Conservation (phyloP, 2,329 filamentous ascomycete genomes). For the Phialemoniopsis sp. region DNA sequence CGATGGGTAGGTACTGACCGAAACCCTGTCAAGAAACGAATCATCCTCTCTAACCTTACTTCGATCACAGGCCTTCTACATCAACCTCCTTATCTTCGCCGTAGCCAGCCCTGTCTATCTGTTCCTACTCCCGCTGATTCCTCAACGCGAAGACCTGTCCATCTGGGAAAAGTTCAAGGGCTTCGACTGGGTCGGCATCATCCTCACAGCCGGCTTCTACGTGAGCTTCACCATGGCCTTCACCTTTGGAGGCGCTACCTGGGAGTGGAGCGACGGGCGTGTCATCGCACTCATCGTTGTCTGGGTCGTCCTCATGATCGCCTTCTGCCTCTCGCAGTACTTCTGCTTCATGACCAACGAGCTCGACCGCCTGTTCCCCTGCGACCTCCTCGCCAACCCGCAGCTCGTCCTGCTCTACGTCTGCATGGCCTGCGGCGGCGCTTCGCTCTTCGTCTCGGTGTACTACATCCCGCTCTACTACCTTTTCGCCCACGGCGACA, state of each 20-base stretch:
- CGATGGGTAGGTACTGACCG: conserved; percentile 23
- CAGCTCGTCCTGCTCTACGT: conserved; percentile 37
- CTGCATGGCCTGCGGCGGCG: conserved; percentile 18
- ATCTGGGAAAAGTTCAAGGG: conserved; percentile 17
- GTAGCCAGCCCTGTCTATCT: conserved; percentile 20
- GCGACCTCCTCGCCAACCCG: conserved; percentile 33
- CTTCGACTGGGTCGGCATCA: conserved; percentile 38
- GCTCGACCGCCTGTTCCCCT: conserved; percentile 36
- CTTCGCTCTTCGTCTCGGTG: conserved; percentile 20
- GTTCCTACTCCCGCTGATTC: conserved; percentile 18
- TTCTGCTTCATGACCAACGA: conserved; percentile 32
- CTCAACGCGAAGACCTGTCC: conserved; percentile 9
- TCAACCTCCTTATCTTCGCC: conserved; percentile 48
- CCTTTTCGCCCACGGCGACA: conserved; percentile 38
- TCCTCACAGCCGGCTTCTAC: conserved; percentile 35
- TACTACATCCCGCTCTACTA: conserved; percentile 52
- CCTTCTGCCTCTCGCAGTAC: conserved; percentile 40
- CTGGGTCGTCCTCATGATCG: conserved; percentile 26
- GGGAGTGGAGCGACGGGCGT: conserved; percentile 32
- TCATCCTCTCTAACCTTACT: too few relatives aligned
- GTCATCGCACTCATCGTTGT: conserved; percentile 11
- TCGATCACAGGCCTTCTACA: conserved; percentile 44
- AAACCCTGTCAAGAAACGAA: too few relatives aligned
- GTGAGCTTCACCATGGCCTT: conserved; percentile 40
- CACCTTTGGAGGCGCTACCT: conserved; percentile 44